Conservation (phyloP, 495 filamentous ascomycete genomes). For the Lophium mytilinum region DNA sequence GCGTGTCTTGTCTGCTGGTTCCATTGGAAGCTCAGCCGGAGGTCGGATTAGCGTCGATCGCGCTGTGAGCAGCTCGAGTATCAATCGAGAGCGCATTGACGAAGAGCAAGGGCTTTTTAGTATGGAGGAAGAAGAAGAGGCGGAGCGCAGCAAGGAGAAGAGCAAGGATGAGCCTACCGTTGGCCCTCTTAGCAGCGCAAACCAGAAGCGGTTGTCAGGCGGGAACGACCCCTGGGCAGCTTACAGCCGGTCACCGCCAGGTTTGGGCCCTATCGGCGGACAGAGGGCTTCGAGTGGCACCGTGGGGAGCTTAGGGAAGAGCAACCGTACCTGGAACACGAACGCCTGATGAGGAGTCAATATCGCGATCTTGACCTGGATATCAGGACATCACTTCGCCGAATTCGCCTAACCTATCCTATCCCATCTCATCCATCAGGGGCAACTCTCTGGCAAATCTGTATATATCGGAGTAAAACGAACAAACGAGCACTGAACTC, state of each 20-base stretch:
- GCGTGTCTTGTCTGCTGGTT: constrained; percentile 11
- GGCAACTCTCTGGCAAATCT: too few species aligned
- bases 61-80: constrained; percentile 29
- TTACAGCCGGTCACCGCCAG: constrained; percentile 3
- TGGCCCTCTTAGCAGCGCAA: constrained; percentile 6
- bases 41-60: constrained; percentile 26
- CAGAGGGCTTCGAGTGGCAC: constrained; percentile 3
- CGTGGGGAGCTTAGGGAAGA: neutral
- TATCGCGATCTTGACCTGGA: too few species aligned
- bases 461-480: too few species aligned
- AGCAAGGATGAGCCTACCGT: constrained; percentile 11
- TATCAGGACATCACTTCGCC: too few species aligned
- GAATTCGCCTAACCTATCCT: too few species aligned
- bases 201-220: constrained; percentile 19
- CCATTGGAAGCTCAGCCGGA: constrained; percentile 12
- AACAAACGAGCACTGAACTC: too few species aligned
- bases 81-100: constrained; percentile 30
- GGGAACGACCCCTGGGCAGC: constrained; percentile 5
- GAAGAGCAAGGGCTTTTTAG: constrained; percentile 36
- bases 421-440: too few species aligned
- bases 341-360: too few species aligned
- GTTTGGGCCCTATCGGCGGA: constrained; percentile 21
- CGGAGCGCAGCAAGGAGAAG: constrained; percentile 9
- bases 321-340: neutral
- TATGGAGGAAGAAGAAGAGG: constrained; percentile 33